Percentiles rank a stretch among this genome's conserved stretches.
Conservation (phyloP, 2,329 filamentous ascomycete genomes). For the Botrytis elliptica region DNA sequence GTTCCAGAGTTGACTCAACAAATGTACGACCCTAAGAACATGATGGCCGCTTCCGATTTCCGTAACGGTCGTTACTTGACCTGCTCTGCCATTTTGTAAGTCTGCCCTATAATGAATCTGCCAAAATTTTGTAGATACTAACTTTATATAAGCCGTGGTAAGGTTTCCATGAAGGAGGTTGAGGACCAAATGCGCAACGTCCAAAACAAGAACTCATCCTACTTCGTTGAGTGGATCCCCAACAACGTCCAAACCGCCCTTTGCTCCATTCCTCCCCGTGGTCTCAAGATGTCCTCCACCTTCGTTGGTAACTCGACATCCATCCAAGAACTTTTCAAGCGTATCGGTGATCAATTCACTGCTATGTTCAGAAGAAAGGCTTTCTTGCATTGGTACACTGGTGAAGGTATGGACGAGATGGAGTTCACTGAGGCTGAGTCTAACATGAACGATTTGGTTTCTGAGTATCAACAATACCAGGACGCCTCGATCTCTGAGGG, state of each 20-base stretch:
- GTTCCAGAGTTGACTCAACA: slow-evolving; percentile 99
- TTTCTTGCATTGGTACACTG: slow-evolving; percentile 99
- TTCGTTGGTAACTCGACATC: slow-evolving; percentile 99
- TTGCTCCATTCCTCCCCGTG: slow-evolving; percentile 96
- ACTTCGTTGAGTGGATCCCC: slow-evolving; percentile 99
- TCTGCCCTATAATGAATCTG: not conserved
- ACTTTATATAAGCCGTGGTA: slow-evolving; percentile 70
- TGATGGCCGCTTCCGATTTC: slow-evolving; percentile 99
- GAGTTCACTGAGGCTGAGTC: slow-evolving; percentile 99
- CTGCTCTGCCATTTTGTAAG: slow-evolving; percentile 90
- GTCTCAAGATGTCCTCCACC: slow-evolving; percentile 98
- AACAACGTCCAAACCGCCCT: slow-evolving; percentile 99
- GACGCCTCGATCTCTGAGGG: slow-evolving; percentile 96
- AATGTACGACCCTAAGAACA: slow-evolving; percentile 99
- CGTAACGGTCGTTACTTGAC: slow-evolving; percentile 99
- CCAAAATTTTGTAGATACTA: slow-evolving; percentile 32
- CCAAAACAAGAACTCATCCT: slow-evolving; percentile 99
- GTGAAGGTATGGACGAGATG: slow-evolving; percentile 99
- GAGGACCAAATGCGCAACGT: slow-evolving; percentile 99
- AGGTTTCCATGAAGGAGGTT: slow-evolving; percentile 99
- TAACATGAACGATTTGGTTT: slow-evolving; percentile 99
- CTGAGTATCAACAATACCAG: slow-evolving; percentile 99
- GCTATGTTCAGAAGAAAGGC: slow-evolving; percentile 99
- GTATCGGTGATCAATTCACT: slow-evolving; percentile 98
- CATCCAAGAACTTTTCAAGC: slow-evolving; percentile 99